phyloP scores from a whole-genome alignment of 2,329 filamentous ascomycete genomes.

The Zasmidium citrigriseum region DNA sequence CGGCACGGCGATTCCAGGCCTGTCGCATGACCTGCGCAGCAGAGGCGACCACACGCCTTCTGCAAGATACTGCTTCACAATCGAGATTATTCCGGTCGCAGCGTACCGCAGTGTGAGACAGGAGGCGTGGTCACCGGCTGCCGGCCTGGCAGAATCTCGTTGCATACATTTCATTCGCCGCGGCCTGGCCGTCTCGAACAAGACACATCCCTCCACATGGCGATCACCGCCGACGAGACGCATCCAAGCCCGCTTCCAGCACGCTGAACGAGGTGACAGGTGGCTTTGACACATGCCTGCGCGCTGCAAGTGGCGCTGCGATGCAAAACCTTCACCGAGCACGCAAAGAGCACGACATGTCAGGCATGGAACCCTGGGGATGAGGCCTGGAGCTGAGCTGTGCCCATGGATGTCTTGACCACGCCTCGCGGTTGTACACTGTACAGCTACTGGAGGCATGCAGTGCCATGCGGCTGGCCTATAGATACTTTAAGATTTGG shows the following conservation, averaged over 20 bases:
- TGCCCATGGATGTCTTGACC: conserved; percentile 8
- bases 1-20: conserved; percentile 12
- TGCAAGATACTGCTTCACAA: conserved; percentile 2
- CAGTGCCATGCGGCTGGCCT: not conserved
- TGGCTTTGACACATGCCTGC: conserved; percentile 17
- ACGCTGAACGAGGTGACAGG: conserved; percentile 14
- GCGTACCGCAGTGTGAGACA: conserved; percentile 18
- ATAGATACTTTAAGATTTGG: not conserved
- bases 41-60: not conserved
- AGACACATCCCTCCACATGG: conserved; percentile 10
- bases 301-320: not conserved
- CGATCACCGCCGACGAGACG: conserved; percentile 1
- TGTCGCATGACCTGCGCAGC: conserved; percentile 11
- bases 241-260: not conserved
- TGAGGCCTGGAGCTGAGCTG: not conserved
- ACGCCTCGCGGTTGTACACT: conserved; percentile 6
- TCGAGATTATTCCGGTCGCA: conserved; percentile 24
- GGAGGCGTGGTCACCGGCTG: conserved; percentile 14
- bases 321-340: not conserved
- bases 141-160: not conserved
- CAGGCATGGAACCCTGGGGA: conserved; percentile 10
- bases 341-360: not conserved
- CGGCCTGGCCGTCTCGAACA: not conserved
- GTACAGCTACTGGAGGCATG: not conserved
- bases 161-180: conserved; percentile 4